A percentile compares a stretch with the other conserved stretches of the same genome.
Conservation (phyloP, 345 rosid species). For the Corymbia maculata region DNA sequence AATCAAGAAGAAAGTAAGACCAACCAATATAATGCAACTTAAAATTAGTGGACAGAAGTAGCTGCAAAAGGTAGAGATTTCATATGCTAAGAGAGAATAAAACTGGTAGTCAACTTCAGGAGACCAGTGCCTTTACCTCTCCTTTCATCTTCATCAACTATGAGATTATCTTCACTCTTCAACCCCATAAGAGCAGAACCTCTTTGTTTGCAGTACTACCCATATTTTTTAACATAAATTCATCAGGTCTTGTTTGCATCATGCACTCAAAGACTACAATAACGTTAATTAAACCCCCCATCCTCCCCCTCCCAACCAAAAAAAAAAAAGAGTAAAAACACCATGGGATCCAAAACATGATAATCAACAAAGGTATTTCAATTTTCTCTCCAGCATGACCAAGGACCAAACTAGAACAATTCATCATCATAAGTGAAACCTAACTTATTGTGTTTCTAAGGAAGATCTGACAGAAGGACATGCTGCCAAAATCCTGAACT, state of each 20-base stretch:
- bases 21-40: neutral
- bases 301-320: too few species aligned
- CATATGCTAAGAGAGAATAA: neutral
- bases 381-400: neutral
- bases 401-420: neutral
- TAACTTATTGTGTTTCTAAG: neutral
- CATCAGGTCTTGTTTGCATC: neutral
- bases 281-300: neutral
- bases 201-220: neutral
- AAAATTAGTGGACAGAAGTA: neutral
- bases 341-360: neutral
- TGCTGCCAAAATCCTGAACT: neutral
- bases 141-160: neutral
- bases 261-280: neutral
- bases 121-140: neutral
- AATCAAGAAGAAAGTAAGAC: neutral
- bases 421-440: neutral
- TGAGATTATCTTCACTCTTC: neutral
- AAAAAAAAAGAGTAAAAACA: neutral
- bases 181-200: neutral
- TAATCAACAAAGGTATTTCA: neutral
- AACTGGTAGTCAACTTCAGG: neutral
- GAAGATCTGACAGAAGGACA: neutral
- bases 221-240: neutral
- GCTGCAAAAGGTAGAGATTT: neutral